Evolutionary conservation across 2,329 filamentous ascomycete genomes (phyloP), one percentile per base, ranked within the genome.

Genomic region (Chrysoporthe deuterocubensis): DNA sequence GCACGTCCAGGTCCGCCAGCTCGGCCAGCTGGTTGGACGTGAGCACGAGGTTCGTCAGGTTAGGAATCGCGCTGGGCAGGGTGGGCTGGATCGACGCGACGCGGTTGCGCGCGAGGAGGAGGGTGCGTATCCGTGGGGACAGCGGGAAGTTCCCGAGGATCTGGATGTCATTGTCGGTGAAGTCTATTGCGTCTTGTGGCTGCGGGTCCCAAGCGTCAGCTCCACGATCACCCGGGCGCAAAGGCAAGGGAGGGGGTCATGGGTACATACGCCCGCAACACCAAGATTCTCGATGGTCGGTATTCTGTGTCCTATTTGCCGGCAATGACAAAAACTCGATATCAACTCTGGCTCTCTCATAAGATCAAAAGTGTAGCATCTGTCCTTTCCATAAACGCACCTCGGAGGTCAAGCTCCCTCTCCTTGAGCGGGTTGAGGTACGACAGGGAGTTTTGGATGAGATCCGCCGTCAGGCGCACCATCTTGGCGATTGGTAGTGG

Each of bases 341-440:
- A 94, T 96, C 90, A 96, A 95, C 88, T 88, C 86, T 92, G 62
- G 91, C 87, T 90, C 89, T 81, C 59, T 50, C 40, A 62, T 79
- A 78, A n/a, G 76, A 78, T 74, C 76, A 77, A 76, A 89, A 88
- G 89, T 94, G 92, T 92, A 97, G 93, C 89, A 97, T 96, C 94
- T 95, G 92, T 86, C 90, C 93, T 93, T 93, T 92, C 92, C 89
- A 48, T 61, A 82, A 82, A 87, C 94, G 89, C 92, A 98, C 96
- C 96, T 97, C 96, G 90, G 76, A 99, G 93, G 86, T 98, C 94
- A 80, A 99, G 89, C 88, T 99, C 96, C 81, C 96, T 93, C 87
- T 99, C 96, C 84, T 96, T 97, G 81, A 99, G 88, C 79, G 95
- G 94, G 83, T 98, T 99, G 82, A 98, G 92, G 87, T 97, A 99